Conservation (phyloP, 257 asterid species). For the Lavandula angustifolia region DNA sequence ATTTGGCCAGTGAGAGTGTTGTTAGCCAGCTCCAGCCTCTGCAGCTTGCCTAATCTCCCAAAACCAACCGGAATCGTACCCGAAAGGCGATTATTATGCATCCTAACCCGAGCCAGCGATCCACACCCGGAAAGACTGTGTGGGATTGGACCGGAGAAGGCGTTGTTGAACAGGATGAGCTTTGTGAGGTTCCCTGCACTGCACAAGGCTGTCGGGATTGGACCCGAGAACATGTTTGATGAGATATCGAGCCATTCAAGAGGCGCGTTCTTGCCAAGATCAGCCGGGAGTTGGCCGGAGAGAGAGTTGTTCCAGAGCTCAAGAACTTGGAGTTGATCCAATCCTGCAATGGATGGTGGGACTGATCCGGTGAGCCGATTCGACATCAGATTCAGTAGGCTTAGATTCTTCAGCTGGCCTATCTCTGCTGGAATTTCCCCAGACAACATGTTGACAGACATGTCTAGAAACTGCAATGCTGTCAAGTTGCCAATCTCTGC, state of each 20-base stretch:
- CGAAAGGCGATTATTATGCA: conserved; percentile 44
- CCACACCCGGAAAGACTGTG: conserved; percentile 34
- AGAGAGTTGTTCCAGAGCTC: conserved; percentile 50
- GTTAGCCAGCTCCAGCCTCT: conserved; percentile 43
- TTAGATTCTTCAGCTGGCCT: conserved; percentile 31
- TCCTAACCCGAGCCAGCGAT: conserved; percentile 44
- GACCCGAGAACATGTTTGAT: conserved; percentile 47
- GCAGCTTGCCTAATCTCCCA: conserved; percentile 41
- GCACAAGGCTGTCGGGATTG: conserved; percentile 46
- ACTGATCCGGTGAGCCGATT: conserved; percentile 40
- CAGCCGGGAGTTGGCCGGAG: conserved; percentile 41
- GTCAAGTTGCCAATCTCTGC: conserved; percentile 32
- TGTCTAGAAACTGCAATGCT: conserved; percentile 37
- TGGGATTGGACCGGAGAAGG: conserved; percentile 50
- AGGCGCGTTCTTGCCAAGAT: conserved; percentile 47
- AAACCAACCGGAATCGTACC: conserved; percentile 51
- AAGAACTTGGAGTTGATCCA: conserved; percentile 35
- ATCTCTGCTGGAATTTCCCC: conserved; percentile 44
- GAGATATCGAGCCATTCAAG: conserved; percentile 54
- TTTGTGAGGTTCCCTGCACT: conserved; percentile 38
- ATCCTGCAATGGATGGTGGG: conserved; percentile 34
- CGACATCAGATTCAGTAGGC: conserved; percentile 42
- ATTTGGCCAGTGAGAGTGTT: conserved; percentile 53
- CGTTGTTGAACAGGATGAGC: conserved; percentile 47
- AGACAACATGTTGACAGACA: conserved; percentile 43